Evolutionary conservation across 2,329 filamentous ascomycete species (phyloP).

Genomic region (Gaeumannomyces tritici): DNA sequence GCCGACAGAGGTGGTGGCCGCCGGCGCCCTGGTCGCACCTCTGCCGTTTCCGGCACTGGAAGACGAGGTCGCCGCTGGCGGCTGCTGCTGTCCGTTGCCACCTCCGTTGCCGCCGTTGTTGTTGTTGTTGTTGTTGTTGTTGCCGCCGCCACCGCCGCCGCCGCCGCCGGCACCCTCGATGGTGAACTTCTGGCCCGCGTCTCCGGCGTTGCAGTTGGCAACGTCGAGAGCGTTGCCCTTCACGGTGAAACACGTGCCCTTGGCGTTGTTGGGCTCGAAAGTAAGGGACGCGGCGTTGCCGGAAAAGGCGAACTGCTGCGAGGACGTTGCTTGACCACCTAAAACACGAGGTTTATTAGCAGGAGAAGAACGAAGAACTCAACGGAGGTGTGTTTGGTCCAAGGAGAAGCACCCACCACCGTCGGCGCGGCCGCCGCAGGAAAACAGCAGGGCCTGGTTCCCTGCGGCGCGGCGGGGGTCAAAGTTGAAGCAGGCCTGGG

Average conservation of each 20-base stretch:
- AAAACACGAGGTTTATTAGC: constrained; percentile 4
- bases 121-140: constrained; percentile 1
- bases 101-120: constrained; percentile 5
- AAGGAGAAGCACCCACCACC: constrained; percentile 24
- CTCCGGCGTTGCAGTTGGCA: constrained; percentile 15
- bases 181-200: constrained; percentile 23
- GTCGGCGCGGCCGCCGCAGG: constrained; percentile 48
- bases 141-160: constrained; percentile 4
- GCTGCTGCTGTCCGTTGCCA: constrained; percentile 7
- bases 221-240: constrained; percentile 28
- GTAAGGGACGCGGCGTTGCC: constrained; percentile 29
- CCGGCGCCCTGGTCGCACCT: background rate
- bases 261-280: constrained; percentile 34
- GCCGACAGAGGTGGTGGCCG: background rate
- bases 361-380: background rate
- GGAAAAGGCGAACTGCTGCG: constrained; percentile 40
- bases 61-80: constrained; percentile 8
- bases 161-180: constrained; percentile 13
- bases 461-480: constrained; percentile 40
- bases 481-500: constrained; percentile 49
- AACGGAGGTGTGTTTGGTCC: too few relatives aligned
- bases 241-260: constrained; percentile 35
- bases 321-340: constrained; percentile 38
- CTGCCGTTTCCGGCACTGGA: background rate
- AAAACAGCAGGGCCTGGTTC: constrained; percentile 46